phyloP scores from a whole-genome alignment of 371 early-diverging fungal genomes.

The Entomophthora muscae region DNA sequence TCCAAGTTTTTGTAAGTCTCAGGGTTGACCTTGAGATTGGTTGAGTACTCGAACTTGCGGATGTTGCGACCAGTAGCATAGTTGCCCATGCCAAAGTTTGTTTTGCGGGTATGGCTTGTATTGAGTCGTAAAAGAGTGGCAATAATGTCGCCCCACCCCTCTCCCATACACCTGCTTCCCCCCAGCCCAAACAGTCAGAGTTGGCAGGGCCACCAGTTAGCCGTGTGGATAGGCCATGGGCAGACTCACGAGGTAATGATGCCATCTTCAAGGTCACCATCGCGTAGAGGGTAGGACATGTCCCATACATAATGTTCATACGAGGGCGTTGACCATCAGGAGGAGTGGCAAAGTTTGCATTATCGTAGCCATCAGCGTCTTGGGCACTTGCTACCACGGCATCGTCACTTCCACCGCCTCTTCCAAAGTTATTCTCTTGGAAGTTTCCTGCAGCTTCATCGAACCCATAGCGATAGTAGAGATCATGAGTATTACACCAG shows the following conservation, averaged over 20 bases:
- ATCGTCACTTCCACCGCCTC: constrained; percentile 62
- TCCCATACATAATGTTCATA: constrained; percentile 90
- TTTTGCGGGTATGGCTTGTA: constrained; percentile 25
- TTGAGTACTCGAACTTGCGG: constrained; percentile 77
- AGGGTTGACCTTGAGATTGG: constrained; percentile 63
- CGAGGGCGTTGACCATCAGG: constrained; percentile 73
- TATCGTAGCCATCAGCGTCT: constrained; percentile 76
- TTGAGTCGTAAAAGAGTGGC: constrained; percentile 71
- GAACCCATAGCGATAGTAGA: constrained; percentile 71
- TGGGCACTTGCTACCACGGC: constrained; percentile 91
- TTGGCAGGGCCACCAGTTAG: constrained; percentile 87
- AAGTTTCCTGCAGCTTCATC: too few species aligned
- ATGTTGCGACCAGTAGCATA: constrained; percentile 75
- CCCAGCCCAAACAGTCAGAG: constrained; percentile 81
- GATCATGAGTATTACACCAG: too few species aligned
- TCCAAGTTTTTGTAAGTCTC: constrained; percentile 64
- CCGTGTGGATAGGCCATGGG: constrained; percentile 79
- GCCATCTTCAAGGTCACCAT: constrained; percentile 73
- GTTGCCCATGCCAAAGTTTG: constrained; percentile 64
- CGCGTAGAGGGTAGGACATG: constrained; percentile 41
- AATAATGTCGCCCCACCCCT: constrained; percentile 92
- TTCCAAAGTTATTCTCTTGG: constrained; percentile 69
- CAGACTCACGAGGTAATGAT: constrained; percentile 84
- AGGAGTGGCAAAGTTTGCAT: too few species aligned
- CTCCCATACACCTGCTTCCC: constrained; percentile 90